A percentile compares a stretch with the other conserved stretches of the same genome.
These are phyloP conservation scores for Pistacia integerrima DNA, from an alignment of 345 rosid genomes.

Conservation along the genomic window DNA sequence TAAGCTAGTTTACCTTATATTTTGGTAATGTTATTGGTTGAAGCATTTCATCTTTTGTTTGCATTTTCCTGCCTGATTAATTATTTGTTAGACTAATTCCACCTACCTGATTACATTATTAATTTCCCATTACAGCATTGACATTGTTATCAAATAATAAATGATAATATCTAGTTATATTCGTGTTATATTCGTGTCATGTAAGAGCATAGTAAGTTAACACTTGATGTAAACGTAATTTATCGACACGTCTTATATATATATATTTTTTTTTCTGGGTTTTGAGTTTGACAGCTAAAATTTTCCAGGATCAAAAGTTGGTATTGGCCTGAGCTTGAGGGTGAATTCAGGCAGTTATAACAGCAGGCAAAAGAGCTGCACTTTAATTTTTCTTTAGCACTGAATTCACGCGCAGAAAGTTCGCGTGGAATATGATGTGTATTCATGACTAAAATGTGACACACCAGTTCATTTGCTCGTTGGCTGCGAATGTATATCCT, in stretches of 20 bases:
- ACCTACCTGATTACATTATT: not conserved
- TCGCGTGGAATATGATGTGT: not conserved
- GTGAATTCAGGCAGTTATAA: not conserved
- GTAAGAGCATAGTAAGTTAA: too few species aligned
- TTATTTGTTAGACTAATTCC: not conserved
- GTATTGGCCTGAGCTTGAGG: not conserved
- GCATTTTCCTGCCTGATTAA: not conserved
- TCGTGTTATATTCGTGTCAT: too few species aligned
- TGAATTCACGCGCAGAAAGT: not conserved
- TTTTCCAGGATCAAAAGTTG: not conserved
- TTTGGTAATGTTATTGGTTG: not conserved
- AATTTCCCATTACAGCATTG: too few species aligned
- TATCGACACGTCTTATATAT: too few species aligned
- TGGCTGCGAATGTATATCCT: too few species aligned
- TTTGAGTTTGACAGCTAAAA: not conserved
- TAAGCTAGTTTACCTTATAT: not conserved
- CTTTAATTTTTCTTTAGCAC: not conserved
- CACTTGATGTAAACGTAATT: too few species aligned
- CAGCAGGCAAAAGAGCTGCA: not conserved
- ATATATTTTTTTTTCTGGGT: too few species aligned
- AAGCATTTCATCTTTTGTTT: not conserved
- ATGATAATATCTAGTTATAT: not conserved
- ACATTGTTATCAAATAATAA: not conserved
- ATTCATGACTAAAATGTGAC: conserved; percentile 24
- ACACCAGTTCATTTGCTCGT: not conserved